Base-by-base conservation (phyloP, 306 rosid genomes). In the Lupinus albus region DNA sequence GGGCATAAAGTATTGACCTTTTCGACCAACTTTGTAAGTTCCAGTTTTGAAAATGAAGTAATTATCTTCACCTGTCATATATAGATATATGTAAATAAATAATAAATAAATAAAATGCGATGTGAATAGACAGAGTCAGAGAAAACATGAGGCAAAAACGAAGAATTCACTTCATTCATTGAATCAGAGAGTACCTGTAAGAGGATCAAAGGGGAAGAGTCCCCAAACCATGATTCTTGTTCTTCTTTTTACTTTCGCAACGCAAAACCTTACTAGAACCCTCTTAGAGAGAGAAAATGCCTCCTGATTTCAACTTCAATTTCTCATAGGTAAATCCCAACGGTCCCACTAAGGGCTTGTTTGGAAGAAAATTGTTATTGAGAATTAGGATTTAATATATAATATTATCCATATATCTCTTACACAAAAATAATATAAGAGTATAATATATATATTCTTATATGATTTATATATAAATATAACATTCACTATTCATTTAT, bases 21-120 rank as follows among this genome's bases (percentile, higher is more conserved):
- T 92, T 41, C 98, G 92, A 71, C 98, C 98, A 70, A 92, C 84
- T 81, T 61, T 92, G 82, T 87, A 92, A 57, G 61, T 62, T 32
- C 96, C 98, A 36, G 78, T 79, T 39, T 83, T 81, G 73, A 86
- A 85, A 57, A 92, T 84, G 72, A 85, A 92, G 85, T 85, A 84
- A 10, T 79, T 81, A 71, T 86, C 84, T 80, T 92, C 98, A 52
- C 92, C 98, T 89, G 89, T 30, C 49, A 76, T 5, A 67, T 3
- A 44, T 49, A n/a, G n/a, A 35, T 10, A 53, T 7, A 11, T 44
- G 54, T n/a, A 14, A 30, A 3, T 30, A 30, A 30, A 30, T 3
- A 32, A 32, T 4, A 33, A 33, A 0, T 1, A 28, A 28, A 28
- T 1, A 33, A 6, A 33, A 33, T 5, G 36, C 7, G 36, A 33